Conservation (phyloP, 148 eudicot species). For the Euryodendron excelsum region DNA sequence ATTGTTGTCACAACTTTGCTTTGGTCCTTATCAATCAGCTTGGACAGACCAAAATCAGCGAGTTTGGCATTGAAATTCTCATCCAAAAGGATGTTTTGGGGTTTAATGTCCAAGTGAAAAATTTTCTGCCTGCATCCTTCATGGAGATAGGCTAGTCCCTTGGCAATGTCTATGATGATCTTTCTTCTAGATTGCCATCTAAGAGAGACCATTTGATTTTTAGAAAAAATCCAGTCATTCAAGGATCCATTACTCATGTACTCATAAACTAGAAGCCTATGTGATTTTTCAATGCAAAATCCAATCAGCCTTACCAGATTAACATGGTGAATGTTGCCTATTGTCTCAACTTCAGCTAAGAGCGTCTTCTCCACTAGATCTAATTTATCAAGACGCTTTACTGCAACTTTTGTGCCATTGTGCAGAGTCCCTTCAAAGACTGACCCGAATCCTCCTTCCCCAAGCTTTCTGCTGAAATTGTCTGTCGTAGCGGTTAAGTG, state of each 20-base stretch:
- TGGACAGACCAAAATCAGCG: no score
- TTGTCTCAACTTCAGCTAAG: slow-evolving; percentile 21
- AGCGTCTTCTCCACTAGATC: slow-evolving; percentile 6
- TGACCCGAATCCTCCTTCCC: slow-evolving; percentile 22
- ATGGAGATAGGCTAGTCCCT: slow-evolving; percentile 26
- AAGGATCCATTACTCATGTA: slow-evolving; percentile 13
- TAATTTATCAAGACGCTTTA: slow-evolving; percentile 9
- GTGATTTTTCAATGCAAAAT: slow-evolving; percentile 17
- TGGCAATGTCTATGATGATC: slow-evolving; percentile 16
- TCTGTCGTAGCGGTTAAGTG: neutral
- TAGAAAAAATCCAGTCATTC: slow-evolving; percentile 12
- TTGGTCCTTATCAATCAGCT: no score
- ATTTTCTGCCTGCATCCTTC: slow-evolving; percentile 42
- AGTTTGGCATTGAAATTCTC: slow-evolving; percentile 28
- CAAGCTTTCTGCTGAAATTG: slow-evolving; percentile 1
- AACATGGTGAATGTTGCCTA: slow-evolving; percentile 21
- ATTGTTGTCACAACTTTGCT: slow-evolving; percentile 15
- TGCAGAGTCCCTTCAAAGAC: slow-evolving; percentile 15
- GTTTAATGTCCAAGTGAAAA: slow-evolving; percentile 19
- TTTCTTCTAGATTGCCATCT: slow-evolving; percentile 10
- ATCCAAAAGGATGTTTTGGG: slow-evolving; percentile 21
- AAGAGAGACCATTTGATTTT: neutral
- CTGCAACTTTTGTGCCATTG: slow-evolving; percentile 17
- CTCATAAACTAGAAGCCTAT: slow-evolving; percentile 17
- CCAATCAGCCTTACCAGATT: slow-evolving; percentile 22